Conservation (phyloP, 2,329 filamentous ascomycete genomes). For the Ceratocystis lukuohia region DNA sequence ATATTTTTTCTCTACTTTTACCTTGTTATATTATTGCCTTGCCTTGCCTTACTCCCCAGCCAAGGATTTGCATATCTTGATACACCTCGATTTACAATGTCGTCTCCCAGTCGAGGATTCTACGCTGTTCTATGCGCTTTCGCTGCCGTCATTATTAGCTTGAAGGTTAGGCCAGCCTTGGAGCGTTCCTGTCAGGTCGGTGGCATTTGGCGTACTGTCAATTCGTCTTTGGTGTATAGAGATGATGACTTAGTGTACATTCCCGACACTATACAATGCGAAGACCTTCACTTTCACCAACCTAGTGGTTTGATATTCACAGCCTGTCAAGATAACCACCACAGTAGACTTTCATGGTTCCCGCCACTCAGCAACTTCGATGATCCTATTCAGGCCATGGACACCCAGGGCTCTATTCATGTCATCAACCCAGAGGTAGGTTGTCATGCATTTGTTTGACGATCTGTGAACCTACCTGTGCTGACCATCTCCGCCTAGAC, state of each 20-base stretch:
- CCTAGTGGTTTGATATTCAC: slow-evolving; percentile 39
- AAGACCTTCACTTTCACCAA: slow-evolving; percentile 45
- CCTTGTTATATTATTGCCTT: background rate
- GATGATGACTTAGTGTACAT: slow-evolving; percentile 31
- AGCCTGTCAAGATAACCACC: slow-evolving; percentile 37
- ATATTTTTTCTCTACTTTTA: background rate
- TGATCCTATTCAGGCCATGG: slow-evolving; percentile 27
- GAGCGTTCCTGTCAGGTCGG: slow-evolving; percentile 20
- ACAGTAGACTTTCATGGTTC: slow-evolving; percentile 38
- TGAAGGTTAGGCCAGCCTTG: slow-evolving; percentile 4
- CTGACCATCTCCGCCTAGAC: slow-evolving; percentile 28
- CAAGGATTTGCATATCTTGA: background rate
- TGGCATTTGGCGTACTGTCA: slow-evolving; percentile 24
- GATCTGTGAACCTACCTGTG: background rate
- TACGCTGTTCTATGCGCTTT: slow-evolving; percentile 5
- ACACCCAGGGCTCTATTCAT: slow-evolving; percentile 34
- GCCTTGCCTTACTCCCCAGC: background rate
- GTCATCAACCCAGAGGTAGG: slow-evolving; percentile 41
- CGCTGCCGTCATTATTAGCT: background rate
- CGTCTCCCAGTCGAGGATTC: background rate
- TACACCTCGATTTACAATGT: background rate
- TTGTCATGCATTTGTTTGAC: background rate
- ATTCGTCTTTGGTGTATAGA: slow-evolving; percentile 21
- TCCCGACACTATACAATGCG: slow-evolving; percentile 41
- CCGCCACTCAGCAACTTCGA: slow-evolving; percentile 34